Percentiles rank a stretch among this genome's conserved stretches.
These are phyloP conservation scores for Rubus parviflorus DNA, from an alignment of 306 rosid species.

Conservation along the genomic window DNA sequence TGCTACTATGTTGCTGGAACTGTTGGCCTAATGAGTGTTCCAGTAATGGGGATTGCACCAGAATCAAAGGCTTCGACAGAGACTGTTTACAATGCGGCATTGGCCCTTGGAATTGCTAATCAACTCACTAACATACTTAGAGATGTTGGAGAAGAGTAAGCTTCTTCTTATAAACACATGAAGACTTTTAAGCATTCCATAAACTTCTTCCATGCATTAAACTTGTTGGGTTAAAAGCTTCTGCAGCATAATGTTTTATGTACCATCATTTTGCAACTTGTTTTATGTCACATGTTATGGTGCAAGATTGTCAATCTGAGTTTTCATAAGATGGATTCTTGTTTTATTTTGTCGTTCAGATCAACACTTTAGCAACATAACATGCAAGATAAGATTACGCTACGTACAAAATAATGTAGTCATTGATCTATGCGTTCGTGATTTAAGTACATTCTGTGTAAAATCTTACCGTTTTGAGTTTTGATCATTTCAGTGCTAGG, in stretches of 20 bases:
- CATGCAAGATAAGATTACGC: not conserved
- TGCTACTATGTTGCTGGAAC: constrained; percentile 99
- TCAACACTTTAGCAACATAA: not conserved
- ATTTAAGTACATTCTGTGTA: not conserved
- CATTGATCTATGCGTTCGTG: not conserved
- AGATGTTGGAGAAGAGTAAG: constrained; percentile 99
- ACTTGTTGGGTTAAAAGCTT: not conserved
- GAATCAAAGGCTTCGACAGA: constrained; percentile 85
- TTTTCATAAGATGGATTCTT: not conserved
- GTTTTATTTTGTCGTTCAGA: not conserved
- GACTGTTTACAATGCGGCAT: constrained; percentile 78
- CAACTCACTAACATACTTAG: constrained; percentile 97
- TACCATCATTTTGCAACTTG: not conserved
- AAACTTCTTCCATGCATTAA: not conserved
- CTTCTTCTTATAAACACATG: constrained; percentile 11
- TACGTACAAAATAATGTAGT: not conserved
- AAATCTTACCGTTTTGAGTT: not conserved
- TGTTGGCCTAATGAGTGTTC: constrained; percentile 99
- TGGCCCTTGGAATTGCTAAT: constrained; percentile 93
- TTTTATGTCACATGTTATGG: not conserved
- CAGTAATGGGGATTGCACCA: constrained; percentile 87
- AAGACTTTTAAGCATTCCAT: not conserved
- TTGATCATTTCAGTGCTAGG: constrained; percentile 55
- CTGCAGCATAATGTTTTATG: constrained; percentile 1
- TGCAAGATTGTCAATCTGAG: not conserved